A percentile compares a stretch with the other conserved stretches of the same genome.
Conservation (phyloP, 139 green algal species). For the Micractinium conductrix region DNA sequence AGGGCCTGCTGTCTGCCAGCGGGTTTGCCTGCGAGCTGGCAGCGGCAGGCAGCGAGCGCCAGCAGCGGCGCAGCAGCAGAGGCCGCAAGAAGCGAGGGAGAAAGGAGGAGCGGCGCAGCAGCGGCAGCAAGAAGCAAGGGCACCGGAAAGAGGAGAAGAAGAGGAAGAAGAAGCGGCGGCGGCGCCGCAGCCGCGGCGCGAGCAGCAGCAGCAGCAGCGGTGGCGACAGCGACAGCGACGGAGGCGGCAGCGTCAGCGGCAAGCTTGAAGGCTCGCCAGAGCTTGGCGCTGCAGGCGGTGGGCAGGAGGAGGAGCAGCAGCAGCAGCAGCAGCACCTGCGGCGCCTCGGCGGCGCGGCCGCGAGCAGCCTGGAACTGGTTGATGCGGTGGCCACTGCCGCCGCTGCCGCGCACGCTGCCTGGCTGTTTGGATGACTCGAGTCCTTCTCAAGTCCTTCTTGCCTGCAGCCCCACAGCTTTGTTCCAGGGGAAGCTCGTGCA, state of each 20-base stretch:
- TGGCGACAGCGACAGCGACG: not conserved
- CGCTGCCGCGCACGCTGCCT: not conserved
- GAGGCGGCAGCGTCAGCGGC: too few species aligned
- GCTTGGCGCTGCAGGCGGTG: too few species aligned
- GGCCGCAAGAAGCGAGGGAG: not conserved
- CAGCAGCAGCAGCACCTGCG: not conserved
- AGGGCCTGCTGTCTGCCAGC: not conserved
- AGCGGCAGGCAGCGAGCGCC: not conserved
- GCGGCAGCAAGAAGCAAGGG: not conserved
- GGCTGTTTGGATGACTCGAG: not conserved
- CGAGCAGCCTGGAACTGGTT: slow-evolving; percentile 3
- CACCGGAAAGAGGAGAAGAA: not conserved
- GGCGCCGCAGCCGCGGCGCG: not conserved
- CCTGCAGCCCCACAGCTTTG: too few species aligned
- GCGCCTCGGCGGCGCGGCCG: not conserved
- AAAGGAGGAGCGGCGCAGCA: not conserved
- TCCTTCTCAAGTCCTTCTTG: too few species aligned
- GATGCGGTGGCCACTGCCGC: not conserved
- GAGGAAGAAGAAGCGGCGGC: not conserved
- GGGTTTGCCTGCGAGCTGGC: not conserved
- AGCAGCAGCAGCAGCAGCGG: not conserved
- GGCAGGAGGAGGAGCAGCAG: not conserved
- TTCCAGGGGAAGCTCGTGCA: too few species aligned
- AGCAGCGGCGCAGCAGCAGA: not conserved
- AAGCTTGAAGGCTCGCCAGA: not conserved